Conservation (phyloP, 768 basidiomycete species). For the Boletus patriciae region DNA sequence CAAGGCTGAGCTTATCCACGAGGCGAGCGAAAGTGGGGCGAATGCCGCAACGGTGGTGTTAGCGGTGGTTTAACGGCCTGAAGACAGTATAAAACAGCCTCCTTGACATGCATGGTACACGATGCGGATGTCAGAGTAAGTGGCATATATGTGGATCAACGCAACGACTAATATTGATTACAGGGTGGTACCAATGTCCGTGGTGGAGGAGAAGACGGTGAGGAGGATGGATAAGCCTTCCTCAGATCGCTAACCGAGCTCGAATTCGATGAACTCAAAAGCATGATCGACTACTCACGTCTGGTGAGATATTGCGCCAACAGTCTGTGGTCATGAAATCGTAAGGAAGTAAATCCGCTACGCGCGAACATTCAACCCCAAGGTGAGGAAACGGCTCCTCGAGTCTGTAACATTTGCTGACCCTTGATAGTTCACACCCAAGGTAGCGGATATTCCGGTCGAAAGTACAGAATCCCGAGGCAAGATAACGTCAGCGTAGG, state of each 20-base stretch:
- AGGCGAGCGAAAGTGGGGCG: slow-evolving; percentile 66
- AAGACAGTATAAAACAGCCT: slow-evolving; percentile 99
- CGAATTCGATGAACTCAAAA: slow-evolving; percentile 91
- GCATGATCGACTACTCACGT: slow-evolving; percentile 93
- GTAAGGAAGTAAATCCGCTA: slow-evolving; percentile 99
- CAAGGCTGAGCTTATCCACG: slow-evolving; percentile 84
- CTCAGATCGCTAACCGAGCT: slow-evolving; percentile 87
- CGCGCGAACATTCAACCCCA: slow-evolving; percentile 96
- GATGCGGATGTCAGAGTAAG: slow-evolving; percentile 86
- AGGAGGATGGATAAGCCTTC: slow-evolving; percentile 80
- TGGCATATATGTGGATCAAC: slow-evolving; percentile 5
- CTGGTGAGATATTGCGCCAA: slow-evolving; percentile 96
- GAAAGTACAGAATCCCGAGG: slow-evolving; percentile 88
- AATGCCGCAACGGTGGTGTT: slow-evolving; percentile 61
- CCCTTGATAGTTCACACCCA: slow-evolving; percentile 72
- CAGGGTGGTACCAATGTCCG: slow-evolving; percentile 86
- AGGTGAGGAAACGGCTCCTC: slow-evolving; percentile 48
- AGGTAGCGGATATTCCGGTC: slow-evolving; percentile 89
- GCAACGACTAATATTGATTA: not conserved
- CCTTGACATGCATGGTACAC: slow-evolving; percentile 96
- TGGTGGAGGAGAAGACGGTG: slow-evolving; percentile 80
- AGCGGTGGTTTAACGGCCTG: slow-evolving; percentile 89
- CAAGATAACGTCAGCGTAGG: slow-evolving; percentile 92
- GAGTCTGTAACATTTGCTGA: slow-evolving; percentile 7
- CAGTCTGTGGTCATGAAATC: slow-evolving; percentile 98